Evolutionary conservation across 345 rosid genomes (phyloP).

Genomic region (Arabidopsis thaliana): TAIR10.1 NC_003076.8:22782001-22782500

Average conservation of each 20-base stretch:
- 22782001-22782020: conserved; percentile 52
- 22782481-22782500: conserved; percentile 68
- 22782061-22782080: conserved; percentile 53
- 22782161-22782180: conserved; percentile 75
- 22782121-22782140: conserved; percentile 77
- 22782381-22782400: conserved; percentile 99
- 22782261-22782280: not conserved
- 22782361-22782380: conserved; percentile 90
- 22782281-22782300: not conserved
- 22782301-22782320: conserved; percentile 6
- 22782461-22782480: conserved; percentile 99
- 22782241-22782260: conserved; percentile 82
- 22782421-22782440: conserved; percentile 95
- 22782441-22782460: conserved; percentile 99
- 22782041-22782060: conserved; percentile 59
- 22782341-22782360: conserved; percentile 81
- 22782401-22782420: conserved; percentile 96
- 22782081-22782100: conserved; percentile 59
- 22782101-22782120: conserved; percentile 53
- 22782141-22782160: conserved; percentile 83
- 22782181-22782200: conserved; percentile 64
- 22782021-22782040: conserved; percentile 65
- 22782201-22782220: conserved; percentile 54
- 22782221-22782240: conserved; percentile 82
- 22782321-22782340: conserved; percentile 77